Percentiles rank a stretch among this genome's conserved stretches.
Conservation (phyloP, 306 rosid species). For the Amphicarpaea edgeworthii region DNA sequence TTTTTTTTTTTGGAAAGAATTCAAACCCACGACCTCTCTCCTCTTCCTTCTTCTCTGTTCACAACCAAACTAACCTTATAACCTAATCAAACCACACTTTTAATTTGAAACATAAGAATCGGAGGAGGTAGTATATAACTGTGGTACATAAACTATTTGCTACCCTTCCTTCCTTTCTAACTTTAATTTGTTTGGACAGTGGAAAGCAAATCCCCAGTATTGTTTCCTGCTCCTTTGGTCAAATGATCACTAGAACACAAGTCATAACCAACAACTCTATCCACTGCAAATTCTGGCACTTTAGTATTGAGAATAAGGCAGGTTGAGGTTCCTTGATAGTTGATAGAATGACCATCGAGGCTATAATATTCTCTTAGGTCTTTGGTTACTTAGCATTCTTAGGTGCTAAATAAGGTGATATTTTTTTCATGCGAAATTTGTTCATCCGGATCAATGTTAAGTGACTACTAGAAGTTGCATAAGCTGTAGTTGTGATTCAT, state of each 20-base stretch:
- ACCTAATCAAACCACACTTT: too few relatives aligned
- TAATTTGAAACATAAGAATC: too few relatives aligned
- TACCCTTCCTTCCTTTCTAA: background rate
- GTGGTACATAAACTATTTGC: background rate
- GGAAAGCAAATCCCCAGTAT: background rate
- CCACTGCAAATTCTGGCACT: background rate
- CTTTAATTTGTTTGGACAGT: background rate
- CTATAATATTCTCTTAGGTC: background rate
- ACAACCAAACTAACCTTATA: too few relatives aligned
- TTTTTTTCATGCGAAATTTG: background rate
- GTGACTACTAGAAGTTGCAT: background rate
- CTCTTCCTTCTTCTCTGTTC: too few relatives aligned
- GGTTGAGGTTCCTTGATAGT: background rate
- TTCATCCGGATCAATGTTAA: background rate
- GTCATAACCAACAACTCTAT: background rate
- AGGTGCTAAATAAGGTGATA: background rate
- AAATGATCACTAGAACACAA: slow-evolving; percentile 1
- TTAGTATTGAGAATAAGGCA: slow-evolving; percentile 4
- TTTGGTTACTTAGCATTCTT: background rate
- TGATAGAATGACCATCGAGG: slow-evolving; percentile 9
- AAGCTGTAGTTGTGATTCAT: slow-evolving; percentile 6
- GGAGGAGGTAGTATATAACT: too few relatives aligned
- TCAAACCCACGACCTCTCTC: too few relatives aligned
- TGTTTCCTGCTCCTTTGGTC: background rate
- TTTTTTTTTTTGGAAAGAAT: too few relatives aligned